phyloP scores from a whole-genome alignment of 2,329 filamentous ascomycete genomes.

The Fusarium vanettenii region DNA sequence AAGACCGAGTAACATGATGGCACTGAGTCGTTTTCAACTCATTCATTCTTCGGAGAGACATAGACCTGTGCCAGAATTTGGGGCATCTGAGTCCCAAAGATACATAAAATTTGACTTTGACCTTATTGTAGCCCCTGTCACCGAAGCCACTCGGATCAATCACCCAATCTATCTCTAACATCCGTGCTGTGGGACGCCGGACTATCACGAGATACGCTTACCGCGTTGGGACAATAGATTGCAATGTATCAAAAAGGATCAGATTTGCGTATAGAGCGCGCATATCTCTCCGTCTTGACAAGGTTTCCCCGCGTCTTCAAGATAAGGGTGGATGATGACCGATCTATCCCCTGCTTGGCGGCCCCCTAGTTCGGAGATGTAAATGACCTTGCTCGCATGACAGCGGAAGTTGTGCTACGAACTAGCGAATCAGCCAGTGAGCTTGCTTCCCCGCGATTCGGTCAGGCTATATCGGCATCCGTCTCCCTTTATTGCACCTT shows the following conservation, averaged over 20 bases:
- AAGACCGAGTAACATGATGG: no score
- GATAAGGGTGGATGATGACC: not conserved
- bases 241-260: not conserved
- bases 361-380: not conserved
- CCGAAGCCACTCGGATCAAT: not conserved
- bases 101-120: not conserved
- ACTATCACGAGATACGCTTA: not conserved
- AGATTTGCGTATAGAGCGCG: not conserved
- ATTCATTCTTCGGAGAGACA: no score
- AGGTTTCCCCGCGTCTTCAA: slow-evolving; percentile 10
- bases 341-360: not conserved
- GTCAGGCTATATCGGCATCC: not conserved
- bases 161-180: not conserved
- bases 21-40: no score
- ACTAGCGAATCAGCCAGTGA: not conserved
- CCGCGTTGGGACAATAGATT: slow-evolving; percentile 20
- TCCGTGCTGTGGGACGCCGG: not conserved
- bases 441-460: not conserved
- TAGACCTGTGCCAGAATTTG: no score
- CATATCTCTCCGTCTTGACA: not conserved
- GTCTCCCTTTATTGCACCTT: not conserved
- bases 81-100: no score
- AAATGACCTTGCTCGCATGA: not conserved
- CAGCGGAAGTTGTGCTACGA: not conserved
- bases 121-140: no score